Evolutionary conservation across 306 rosid genomes (phyloP).

Genomic region (Erythrophleum fordii): DNA sequence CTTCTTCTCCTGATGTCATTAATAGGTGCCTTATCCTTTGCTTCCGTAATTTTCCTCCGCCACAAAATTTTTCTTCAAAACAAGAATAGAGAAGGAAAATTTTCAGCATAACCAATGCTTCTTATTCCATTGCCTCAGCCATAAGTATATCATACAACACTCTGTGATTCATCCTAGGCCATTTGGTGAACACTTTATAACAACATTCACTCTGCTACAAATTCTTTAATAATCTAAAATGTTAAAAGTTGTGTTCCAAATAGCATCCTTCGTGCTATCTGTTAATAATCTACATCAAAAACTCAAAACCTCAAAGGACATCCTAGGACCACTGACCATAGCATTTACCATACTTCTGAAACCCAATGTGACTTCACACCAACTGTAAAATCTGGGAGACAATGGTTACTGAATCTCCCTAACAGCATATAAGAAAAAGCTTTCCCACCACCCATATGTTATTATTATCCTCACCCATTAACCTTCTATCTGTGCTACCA

Average conservation of each 20-base stretch:
- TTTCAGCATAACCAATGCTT: neutral
- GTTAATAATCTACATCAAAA: conserved; percentile 17
- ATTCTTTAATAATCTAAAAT: neutral
- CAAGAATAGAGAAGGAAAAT: neutral
- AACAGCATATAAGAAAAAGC: conserved; percentile 1
- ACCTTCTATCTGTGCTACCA: neutral
- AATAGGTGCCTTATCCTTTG: neutral
- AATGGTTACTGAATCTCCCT: neutral
- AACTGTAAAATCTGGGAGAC: neutral
- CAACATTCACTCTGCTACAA: neutral
- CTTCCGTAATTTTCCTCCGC: neutral
- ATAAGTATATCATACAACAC: neutral
- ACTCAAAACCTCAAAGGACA: neutral
- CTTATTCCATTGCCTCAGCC: neutral
- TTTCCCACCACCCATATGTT: neutral
- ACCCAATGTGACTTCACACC: conserved; percentile 18
- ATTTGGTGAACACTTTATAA: neutral
- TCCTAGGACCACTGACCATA: neutral
- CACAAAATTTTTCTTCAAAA: neutral
- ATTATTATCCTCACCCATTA: neutral
- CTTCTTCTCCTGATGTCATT: neutral
- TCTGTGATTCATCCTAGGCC: neutral
- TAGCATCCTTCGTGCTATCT: conserved; percentile 11
- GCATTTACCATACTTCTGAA: neutral
- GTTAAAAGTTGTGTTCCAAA: neutral